phyloP scores from a whole-genome alignment of 345 rosid species.

The Chamaenerion angustifolium region DNA sequence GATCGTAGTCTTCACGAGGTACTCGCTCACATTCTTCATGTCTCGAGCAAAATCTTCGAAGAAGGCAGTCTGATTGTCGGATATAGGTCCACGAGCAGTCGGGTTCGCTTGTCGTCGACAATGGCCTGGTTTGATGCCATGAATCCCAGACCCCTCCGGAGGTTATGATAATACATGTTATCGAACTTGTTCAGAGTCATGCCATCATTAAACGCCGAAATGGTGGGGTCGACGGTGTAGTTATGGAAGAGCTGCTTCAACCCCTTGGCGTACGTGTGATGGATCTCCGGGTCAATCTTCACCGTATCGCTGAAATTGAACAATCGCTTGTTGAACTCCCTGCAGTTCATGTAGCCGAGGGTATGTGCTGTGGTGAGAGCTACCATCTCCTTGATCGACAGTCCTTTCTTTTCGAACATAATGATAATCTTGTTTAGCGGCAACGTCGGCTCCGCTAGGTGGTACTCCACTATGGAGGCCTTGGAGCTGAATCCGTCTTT shows the following conservation, averaged over 20 bases:
- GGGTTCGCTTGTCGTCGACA: conserved; percentile 31
- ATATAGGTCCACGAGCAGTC: conserved; percentile 32
- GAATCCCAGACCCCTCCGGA: conserved; percentile 41
- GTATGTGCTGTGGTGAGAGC: conserved; percentile 61
- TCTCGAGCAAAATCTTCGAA: conserved; percentile 33
- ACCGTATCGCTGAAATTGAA: conserved; percentile 23
- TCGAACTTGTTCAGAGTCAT: conserved; percentile 68
- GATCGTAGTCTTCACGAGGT: conserved; percentile 24
- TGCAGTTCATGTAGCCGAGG: conserved; percentile 64
- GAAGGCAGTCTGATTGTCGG: conserved; percentile 40
- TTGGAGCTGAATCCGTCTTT: conserved; percentile 42
- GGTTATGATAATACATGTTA: conserved; percentile 55
- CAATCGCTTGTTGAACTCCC: conserved; percentile 40
- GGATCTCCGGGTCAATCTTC: conserved; percentile 16
- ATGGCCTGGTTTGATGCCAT: conserved; percentile 36
- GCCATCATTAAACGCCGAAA: conserved; percentile 58
- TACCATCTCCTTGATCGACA: conserved; percentile 35
- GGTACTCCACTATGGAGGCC: conserved; percentile 20
- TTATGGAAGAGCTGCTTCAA: conserved; percentile 37
- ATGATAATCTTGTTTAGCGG: conserved; percentile 24
- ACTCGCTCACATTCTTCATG: conserved; percentile 41
- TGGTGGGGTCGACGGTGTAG: conserved; percentile 21
- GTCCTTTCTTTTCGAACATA: conserved; percentile 27
- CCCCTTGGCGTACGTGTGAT: conserved; percentile 30
- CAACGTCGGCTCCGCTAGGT: conserved; percentile 23